These are phyloP conservation scores for Melaleuca quinquenervia DNA, from an alignment of 345 rosid genomes.

Conservation along the genomic window DNA sequence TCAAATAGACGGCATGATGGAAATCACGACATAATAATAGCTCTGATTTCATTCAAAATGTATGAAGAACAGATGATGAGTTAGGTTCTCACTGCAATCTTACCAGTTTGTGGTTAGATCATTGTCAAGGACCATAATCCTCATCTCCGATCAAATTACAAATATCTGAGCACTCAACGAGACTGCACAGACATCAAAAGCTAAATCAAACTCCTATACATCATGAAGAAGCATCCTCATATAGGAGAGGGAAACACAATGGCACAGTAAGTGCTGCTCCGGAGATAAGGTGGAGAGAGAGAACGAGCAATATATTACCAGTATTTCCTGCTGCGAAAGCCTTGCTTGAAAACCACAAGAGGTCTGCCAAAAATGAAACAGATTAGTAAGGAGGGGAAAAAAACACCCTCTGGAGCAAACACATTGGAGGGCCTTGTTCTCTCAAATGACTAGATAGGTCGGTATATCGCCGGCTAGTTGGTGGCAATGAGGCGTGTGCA, in stretches of 20 bases:
- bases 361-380: slow-evolving; percentile 29
- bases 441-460: not conserved
- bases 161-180: slow-evolving; percentile 89
- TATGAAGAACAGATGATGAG: not conserved
- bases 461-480: not conserved
- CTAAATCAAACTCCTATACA: not conserved
- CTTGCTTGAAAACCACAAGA: slow-evolving; percentile 75
- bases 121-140: slow-evolving; percentile 56
- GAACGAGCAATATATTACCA: slow-evolving; percentile 25
- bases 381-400: not conserved
- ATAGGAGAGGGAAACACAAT: not conserved
- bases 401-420: not conserved
- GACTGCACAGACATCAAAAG: slow-evolving; percentile 25
- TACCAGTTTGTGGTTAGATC: not conserved
- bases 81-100: not conserved
- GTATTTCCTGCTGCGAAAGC: slow-evolving; percentile 82
- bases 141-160: slow-evolving; percentile 80
- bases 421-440: not conserved
- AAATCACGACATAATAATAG: not conserved
- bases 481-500: not conserved
- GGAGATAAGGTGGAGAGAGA: not conserved
- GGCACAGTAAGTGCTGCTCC: not conserved
- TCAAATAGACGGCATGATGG: not conserved
- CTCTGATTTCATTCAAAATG: not conserved
- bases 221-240: not conserved